Evolutionary conservation across 2,329 filamentous ascomycete species (phyloP).

Genomic region (Claviceps paspali): DNA sequence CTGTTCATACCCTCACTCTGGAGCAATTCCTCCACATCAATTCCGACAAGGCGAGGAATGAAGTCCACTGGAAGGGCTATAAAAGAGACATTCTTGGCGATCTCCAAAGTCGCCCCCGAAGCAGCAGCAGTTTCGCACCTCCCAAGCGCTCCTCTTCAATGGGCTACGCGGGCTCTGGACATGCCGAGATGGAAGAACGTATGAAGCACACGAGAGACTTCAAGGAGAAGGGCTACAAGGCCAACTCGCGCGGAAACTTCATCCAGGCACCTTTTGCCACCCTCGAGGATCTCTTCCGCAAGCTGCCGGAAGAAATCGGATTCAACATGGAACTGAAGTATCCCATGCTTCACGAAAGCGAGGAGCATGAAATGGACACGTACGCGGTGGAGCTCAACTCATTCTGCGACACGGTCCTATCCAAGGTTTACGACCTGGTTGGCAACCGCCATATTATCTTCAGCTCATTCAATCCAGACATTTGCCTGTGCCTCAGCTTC

Average conservation of each 20-base stretch:
- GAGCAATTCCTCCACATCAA: constrained; percentile 93
- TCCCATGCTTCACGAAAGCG: constrained; percentile 89
- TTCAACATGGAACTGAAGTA: constrained; percentile 99
- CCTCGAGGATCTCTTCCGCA: constrained; percentile 79
- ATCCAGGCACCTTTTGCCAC: constrained; percentile 96
- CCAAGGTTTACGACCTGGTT: constrained; percentile 76
- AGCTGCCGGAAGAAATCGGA: constrained; percentile 66
- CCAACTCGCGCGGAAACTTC: constrained; percentile 81
- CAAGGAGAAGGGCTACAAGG: constrained; percentile 90
- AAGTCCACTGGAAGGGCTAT: not conserved
- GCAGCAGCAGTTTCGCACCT: constrained; percentile 22
- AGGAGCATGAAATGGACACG: constrained; percentile 92
- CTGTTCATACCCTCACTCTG: constrained; percentile 84
- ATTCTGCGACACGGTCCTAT: constrained; percentile 86
- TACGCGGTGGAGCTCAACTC: constrained; percentile 93
- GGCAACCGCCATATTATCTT: constrained; percentile 86
- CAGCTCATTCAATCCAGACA: constrained; percentile 93
- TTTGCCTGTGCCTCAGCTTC: constrained; percentile 85
- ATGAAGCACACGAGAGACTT: constrained; percentile 97
- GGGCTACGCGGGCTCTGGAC: constrained; percentile 29
- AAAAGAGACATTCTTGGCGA: constrained; percentile 2
- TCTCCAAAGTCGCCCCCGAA: constrained; percentile 8
- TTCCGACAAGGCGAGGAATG: constrained; percentile 27
- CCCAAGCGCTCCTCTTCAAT: constrained; percentile 40
- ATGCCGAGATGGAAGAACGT: constrained; percentile 47